Evolutionary conservation across 1,284 basidiomycete genomes (phyloP).

Genomic region (Malassezia vespertilionis): DNA sequence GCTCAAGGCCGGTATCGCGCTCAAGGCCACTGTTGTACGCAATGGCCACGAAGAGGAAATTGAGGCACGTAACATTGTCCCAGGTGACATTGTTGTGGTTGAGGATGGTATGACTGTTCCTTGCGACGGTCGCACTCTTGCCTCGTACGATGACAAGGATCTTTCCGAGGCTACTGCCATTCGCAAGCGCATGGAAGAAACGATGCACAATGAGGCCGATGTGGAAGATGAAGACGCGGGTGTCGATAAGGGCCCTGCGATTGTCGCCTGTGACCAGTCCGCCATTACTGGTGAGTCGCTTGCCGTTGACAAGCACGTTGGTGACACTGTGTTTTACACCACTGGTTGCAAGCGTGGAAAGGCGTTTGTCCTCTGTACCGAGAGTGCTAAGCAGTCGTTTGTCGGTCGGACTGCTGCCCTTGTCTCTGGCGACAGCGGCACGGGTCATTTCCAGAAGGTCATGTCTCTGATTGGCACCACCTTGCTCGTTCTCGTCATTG

Average conservation of each 20-base stretch:
- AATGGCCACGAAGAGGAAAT: slow-evolving; percentile 52
- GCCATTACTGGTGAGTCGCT: slow-evolving; percentile 55
- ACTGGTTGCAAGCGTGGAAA: slow-evolving; percentile 53
- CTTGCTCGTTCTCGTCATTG: slow-evolving; percentile 53
- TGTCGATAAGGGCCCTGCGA: slow-evolving; percentile 51
- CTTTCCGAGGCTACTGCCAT: slow-evolving; percentile 41
- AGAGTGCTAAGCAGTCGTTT: slow-evolving; percentile 51
- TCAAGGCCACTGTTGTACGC: slow-evolving; percentile 51
- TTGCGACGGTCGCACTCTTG: slow-evolving; percentile 53
- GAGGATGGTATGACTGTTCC: slow-evolving; percentile 54
- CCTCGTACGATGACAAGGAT: slow-evolving; percentile 50
- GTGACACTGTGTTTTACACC: slow-evolving; percentile 52
- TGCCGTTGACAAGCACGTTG: slow-evolving; percentile 54
- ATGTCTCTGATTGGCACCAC: slow-evolving; percentile 53
- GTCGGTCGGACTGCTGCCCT: slow-evolving; percentile 53
- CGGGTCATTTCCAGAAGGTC: slow-evolving; percentile 54
- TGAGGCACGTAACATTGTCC: slow-evolving; percentile 54
- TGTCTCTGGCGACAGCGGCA: slow-evolving; percentile 46
- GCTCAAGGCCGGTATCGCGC: slow-evolving; percentile 55
- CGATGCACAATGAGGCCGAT: slow-evolving; percentile 32
- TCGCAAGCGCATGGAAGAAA: slow-evolving; percentile 41
- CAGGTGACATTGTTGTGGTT: slow-evolving; percentile 52
- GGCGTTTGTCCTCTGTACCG: slow-evolving; percentile 51
- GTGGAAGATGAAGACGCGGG: slow-evolving; percentile 49
- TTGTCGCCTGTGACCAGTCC: slow-evolving; percentile 53